Conservation (phyloP, 2,329 filamentous ascomycete species). For the Capronia coronata region DNA sequence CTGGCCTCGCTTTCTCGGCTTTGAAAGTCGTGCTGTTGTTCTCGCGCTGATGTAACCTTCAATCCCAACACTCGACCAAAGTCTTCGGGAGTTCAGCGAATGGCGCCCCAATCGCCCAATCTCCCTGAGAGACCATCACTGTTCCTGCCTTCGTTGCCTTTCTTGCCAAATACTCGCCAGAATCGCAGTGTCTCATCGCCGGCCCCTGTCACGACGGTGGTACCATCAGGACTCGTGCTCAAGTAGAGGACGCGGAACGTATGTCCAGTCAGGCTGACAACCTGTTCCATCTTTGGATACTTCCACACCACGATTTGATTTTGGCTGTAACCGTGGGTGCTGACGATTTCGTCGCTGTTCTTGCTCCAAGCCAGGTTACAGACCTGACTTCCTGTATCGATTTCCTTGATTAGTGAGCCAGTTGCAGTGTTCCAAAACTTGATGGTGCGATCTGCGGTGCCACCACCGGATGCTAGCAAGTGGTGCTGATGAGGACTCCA, state of each 20-base stretch:
- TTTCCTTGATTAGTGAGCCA: slow-evolving; percentile 73
- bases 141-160: slow-evolving; percentile 59
- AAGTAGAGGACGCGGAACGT: slow-evolving; percentile 95
- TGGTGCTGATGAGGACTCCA: slow-evolving; percentile 97
- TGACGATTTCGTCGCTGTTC: slow-evolving; percentile 95
- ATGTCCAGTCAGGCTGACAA: slow-evolving; percentile 89
- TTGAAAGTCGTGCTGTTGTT: neutral
- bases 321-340: slow-evolving; percentile 93
- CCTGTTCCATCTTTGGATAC: slow-evolving; percentile 95
- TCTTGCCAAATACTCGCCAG: slow-evolving; percentile 90
- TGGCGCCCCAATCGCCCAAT: slow-evolving; percentile 75
- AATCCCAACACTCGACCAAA: too few species aligned
- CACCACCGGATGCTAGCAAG: slow-evolving; percentile 88
- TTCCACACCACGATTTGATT: slow-evolving; percentile 99
- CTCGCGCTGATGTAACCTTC: too few species aligned
- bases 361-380: slow-evolving; percentile 97
- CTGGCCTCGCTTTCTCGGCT: too few species aligned
- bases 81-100: slow-evolving; percentile 49
- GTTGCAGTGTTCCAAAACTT: slow-evolving; percentile 95
- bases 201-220: slow-evolving; percentile 88
- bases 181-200: slow-evolving; percentile 94
- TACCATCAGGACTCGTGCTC: slow-evolving; percentile 93
- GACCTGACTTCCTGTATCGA: slow-evolving; percentile 97
- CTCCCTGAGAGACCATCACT: slow-evolving; percentile 39
- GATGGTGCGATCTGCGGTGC: slow-evolving; percentile 90